phyloP scores from a whole-genome alignment of 2,329 filamentous ascomycete species.

The Cladosporium cucumerinum region DNA sequence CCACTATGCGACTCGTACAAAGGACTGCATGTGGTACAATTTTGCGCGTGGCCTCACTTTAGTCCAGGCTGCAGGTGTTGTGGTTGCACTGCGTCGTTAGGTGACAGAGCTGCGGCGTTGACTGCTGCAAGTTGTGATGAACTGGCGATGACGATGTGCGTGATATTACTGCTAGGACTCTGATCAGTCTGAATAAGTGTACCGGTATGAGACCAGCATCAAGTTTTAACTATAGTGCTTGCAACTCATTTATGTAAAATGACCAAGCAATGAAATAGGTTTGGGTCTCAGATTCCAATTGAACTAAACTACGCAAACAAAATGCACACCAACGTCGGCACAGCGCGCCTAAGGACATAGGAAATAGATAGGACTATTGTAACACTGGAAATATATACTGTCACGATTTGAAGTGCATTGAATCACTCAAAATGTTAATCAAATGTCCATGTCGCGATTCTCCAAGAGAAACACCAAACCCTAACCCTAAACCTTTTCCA shows the following conservation, averaged over 20 bases:
- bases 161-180: background rate
- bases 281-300: background rate
- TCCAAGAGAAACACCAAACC: background rate
- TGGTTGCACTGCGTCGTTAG: background rate
- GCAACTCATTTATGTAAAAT: background rate
- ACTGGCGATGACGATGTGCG: background rate
- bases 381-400: background rate
- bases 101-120: background rate
- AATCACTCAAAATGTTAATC: background rate
- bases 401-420: background rate
- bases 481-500: background rate
- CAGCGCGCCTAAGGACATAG: background rate
- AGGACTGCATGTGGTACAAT: background rate
- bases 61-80: background rate
- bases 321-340: background rate
- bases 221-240: background rate
- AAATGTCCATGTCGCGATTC: background rate
- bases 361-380: accelerated
- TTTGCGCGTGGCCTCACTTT: background rate
- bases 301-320: background rate
- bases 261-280: background rate
- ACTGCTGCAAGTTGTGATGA: background rate
- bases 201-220: background rate
- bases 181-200: background rate
- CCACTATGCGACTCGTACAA: background rate